Conservation (phyloP, 495 filamentous ascomycete genomes). For the Lophiostoma macrostomum region DNA sequence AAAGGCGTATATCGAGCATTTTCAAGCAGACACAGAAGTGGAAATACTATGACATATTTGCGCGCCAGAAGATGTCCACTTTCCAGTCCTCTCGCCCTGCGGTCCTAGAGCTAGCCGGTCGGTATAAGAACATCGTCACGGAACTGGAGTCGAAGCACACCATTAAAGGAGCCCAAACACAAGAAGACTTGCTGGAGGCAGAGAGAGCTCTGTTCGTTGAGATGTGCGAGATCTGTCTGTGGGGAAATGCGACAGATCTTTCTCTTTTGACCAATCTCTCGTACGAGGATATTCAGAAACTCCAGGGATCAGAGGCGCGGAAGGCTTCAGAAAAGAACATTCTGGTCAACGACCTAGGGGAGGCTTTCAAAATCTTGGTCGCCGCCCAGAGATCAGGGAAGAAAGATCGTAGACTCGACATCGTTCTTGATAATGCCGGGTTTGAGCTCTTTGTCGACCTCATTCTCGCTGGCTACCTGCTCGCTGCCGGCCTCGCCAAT, state of each 20-base stretch:
- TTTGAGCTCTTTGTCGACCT: conserved; percentile 96
- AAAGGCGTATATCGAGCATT: conserved; percentile 69
- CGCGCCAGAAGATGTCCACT: conserved; percentile 84
- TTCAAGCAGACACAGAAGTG: conserved; percentile 79
- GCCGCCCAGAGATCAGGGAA: conserved; percentile 53
- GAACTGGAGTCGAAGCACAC: conserved; percentile 51
- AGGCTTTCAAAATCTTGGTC: conserved; percentile 67
- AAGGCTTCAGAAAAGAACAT: conserved; percentile 86
- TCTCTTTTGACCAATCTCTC: conserved; percentile 85
- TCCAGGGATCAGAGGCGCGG: conserved; percentile 83
- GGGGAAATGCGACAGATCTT: conserved; percentile 96
- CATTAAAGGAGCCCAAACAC: conserved; percentile 36
- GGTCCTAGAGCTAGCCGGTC: conserved; percentile 78
- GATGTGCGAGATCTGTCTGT: conserved; percentile 95
- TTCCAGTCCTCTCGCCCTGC: conserved; percentile 91
- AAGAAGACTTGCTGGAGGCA: conserved; percentile 60
- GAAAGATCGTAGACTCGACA: conserved; percentile 72
- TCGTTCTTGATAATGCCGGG: conserved; percentile 92
- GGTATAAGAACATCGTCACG: conserved; percentile 64
- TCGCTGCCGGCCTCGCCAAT: conserved; percentile 78
- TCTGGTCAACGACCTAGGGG: conserved; percentile 73
- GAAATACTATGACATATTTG: conserved; percentile 91
- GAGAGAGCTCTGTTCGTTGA: conserved; percentile 79
- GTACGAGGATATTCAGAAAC: conserved; percentile 93
- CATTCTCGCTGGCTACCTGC: conserved; percentile 82